Percentiles rank a stretch among this genome's conserved stretches.
These are phyloP conservation scores for Apiotrichum brassicae DNA, from an alignment of 1,284 basidiomycete species.

Conservation along the genomic window DNA sequence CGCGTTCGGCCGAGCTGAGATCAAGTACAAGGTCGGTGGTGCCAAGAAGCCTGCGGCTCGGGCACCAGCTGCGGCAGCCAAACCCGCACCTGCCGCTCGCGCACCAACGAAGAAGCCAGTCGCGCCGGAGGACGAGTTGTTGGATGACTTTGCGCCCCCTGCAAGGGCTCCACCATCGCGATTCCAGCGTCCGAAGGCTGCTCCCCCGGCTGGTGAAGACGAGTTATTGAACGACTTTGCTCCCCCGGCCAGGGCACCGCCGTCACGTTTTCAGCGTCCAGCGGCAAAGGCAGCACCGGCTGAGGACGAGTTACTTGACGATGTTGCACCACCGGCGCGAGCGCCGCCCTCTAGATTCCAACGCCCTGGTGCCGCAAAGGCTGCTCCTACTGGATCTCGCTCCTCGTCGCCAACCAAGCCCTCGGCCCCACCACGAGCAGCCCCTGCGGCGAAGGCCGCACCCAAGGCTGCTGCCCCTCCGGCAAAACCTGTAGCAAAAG, in stretches of 20 bases:
- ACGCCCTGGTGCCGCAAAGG: constrained; percentile 5
- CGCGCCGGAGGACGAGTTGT: constrained; percentile 23
- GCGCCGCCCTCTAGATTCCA: not conserved
- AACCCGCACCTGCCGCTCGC: constrained; percentile 41
- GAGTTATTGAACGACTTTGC: constrained; percentile 13
- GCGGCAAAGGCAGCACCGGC: not conserved
- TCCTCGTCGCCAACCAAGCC: constrained; percentile 17
- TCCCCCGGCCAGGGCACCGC: constrained; percentile 13
- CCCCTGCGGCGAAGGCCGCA: constrained; percentile 8
- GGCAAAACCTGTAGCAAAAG: constrained; percentile 32
- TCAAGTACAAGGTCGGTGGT: constrained; percentile 70
- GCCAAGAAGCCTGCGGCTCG: constrained; percentile 50
- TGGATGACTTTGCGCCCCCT: constrained; percentile 5
- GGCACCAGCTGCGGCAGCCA: constrained; percentile 50
- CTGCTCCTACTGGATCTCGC: not conserved
- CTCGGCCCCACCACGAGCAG: constrained; percentile 26
- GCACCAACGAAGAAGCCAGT: constrained; percentile 47
- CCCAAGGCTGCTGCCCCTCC: constrained; percentile 35
- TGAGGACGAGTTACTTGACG: constrained; percentile 9
- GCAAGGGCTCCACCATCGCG: constrained; percentile 7
- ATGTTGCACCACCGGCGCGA: constrained; percentile 18
- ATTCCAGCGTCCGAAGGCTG: constrained; percentile 7
- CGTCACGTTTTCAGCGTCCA: not conserved
- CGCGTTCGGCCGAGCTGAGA: constrained; percentile 77
- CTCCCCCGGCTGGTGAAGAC: not conserved